Evolutionary conservation across 331 rosid genomes (phyloP), one percentile per base, ranked within the genome.

Genomic region (Erythrophleum ivorense): DNA sequence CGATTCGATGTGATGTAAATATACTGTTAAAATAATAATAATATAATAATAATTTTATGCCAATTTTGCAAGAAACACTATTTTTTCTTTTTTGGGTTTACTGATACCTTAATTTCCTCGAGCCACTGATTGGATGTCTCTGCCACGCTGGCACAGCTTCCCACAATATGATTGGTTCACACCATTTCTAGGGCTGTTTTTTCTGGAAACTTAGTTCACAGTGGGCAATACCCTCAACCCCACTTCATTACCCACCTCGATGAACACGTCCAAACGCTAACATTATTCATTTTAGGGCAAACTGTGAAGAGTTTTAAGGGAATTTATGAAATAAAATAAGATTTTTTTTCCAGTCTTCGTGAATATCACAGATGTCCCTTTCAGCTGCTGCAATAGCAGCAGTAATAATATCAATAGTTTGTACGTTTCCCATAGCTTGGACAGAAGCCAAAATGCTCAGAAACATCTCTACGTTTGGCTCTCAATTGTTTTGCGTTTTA

Each of bases 91-190:
- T 46, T 38, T 12, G 21, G 40, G 13, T 49, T 49, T 36, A 45
- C 85, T 83, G 93, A 93, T 87, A 87, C 99, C 99, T 96, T 96
- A 96, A 94, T 87, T 75, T 90, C 90, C 77, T 91, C 98, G 95
- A 96, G 91, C 75, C 71, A 84, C 79, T 90, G 93, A 95, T 91
- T 95, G 97, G 98, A 68, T 89, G 57, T 53, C 76, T 59, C 86
- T 75, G 89, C 91, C 94, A 89, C 88, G 88, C 78, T 87, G 92
- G 93, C 88, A 79, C 86, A 57, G 58, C 73, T 82, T 85, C 80
- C 84, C 86, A 78, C 81, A 55, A 38, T 76, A 89, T 87, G 87
- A 95, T 95, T 92, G 95, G 98, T 84, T 88, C 59, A 79, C 29
- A 79, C 91, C 54, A 85, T 76, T 81, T 86, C 76, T 38, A 88